A percentile compares a stretch with the other conserved stretches of the same genome.
Conservation (phyloP, 2,329 filamentous ascomycete species). For the Ploettnerulaceae sp. region DNA sequence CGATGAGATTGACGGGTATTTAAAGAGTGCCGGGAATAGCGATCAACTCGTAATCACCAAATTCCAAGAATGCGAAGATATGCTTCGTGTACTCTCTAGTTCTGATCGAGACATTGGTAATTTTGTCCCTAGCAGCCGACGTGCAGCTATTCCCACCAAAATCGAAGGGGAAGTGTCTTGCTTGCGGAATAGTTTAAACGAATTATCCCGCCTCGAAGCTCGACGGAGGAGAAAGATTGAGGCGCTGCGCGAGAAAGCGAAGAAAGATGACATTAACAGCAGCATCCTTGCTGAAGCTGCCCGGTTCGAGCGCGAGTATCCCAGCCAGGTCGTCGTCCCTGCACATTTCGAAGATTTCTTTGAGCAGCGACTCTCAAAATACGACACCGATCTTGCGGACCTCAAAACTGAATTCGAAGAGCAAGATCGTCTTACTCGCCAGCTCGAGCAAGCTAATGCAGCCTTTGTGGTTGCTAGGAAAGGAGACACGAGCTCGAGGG, state of each 20-base stretch:
- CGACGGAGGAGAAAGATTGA: conserved; percentile 76
- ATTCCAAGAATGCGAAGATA: conserved; percentile 67
- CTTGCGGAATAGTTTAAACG: conserved; percentile 76
- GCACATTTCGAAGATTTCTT: conserved; percentile 92
- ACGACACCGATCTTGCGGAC: conserved; percentile 71
- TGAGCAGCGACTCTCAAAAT: conserved; percentile 72
- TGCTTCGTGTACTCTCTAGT: conserved; percentile 71
- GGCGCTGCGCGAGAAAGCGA: conserved; percentile 70
- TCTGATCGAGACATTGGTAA: conserved; percentile 78
- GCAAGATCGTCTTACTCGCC: conserved; percentile 65
- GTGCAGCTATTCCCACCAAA: conserved; percentile 71
- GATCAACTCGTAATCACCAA: conserved; percentile 66
- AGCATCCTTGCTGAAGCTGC: conserved; percentile 80
- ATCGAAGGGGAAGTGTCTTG: conserved; percentile 75
- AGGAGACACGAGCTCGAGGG: conserved; percentile 54
- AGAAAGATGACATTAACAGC: conserved; percentile 81
- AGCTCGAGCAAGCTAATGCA: conserved; percentile 70
- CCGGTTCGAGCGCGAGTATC: conserved; percentile 78
- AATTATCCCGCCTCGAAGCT: conserved; percentile 77
- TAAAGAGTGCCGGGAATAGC: conserved; percentile 64
- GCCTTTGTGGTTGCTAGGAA: conserved; percentile 69
- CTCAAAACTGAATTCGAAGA: conserved; percentile 68
- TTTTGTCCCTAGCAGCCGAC: conserved; percentile 81
- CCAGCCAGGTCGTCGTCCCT: conserved; percentile 77
- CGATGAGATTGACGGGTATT: conserved; percentile 79